A percentile compares a stretch with the other conserved stretches of the same genome.
These are phyloP conservation scores for Yarrowia sp. DNA, from an alignment of 805 yeast species.

Conservation along the genomic window DNA sequence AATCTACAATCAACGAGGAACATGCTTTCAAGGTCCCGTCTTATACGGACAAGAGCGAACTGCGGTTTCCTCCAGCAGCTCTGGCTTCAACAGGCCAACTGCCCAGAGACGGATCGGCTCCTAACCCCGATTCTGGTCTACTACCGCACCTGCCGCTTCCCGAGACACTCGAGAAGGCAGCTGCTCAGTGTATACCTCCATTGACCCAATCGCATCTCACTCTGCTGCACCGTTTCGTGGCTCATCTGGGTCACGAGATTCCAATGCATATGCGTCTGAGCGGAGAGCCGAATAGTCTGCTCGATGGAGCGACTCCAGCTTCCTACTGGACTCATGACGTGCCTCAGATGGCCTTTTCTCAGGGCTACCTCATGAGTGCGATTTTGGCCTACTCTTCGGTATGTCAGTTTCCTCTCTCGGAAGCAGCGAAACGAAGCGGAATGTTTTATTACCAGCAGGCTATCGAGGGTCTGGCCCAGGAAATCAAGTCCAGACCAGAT, in stretches of 20 bases:
- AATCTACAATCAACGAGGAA: constrained; percentile 8
- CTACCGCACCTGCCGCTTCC: neutral
- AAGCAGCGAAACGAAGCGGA: constrained; percentile 24
- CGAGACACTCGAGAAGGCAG: constrained; percentile 11
- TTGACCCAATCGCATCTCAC: constrained; percentile 22
- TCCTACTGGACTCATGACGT: constrained; percentile 31
- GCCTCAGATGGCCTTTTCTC: constrained; percentile 26
- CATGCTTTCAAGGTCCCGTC: constrained; percentile 3
- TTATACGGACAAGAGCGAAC: neutral
- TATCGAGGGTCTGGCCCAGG: constrained; percentile 21
- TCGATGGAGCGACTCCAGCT: constrained; percentile 6
- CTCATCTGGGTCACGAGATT: constrained; percentile 35
- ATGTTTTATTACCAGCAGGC: constrained; percentile 35
- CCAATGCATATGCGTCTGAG: constrained; percentile 31
- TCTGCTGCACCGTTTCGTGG: constrained; percentile 30
- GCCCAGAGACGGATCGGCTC: neutral
- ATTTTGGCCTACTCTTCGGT: constrained; percentile 30
- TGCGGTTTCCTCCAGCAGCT: constrained; percentile 25
- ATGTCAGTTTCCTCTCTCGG: constrained; percentile 28
- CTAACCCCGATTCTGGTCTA: neutral
- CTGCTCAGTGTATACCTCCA: constrained; percentile 1
- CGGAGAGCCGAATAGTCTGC: constrained; percentile 10
- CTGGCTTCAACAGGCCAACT: neutral
- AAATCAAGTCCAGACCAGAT: constrained; percentile 6
- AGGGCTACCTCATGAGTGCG: constrained; percentile 27